Base-by-base conservation (phyloP, 345 rosid species). In the thale cress (Arabidopsis thaliana) region DNA sequence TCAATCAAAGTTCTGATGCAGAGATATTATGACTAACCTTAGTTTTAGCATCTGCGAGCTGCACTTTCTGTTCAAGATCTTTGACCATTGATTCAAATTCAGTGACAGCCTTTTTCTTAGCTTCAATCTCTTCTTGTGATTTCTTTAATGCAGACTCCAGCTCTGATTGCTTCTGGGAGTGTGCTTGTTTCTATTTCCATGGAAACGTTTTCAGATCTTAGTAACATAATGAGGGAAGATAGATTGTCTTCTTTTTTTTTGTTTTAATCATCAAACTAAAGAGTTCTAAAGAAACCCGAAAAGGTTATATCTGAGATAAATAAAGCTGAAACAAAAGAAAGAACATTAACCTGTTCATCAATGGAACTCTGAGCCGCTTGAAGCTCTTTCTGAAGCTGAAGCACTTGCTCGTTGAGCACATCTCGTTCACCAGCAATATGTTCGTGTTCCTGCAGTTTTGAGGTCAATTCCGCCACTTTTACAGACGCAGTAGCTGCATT, bases 21-120 rank as follows among this genome's bases (percentile, higher is more conserved):
- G 58, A 40, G 30, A 46, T 46, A 53, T 30, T 70, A 24, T 69
- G 78, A 73, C 93, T 71, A 10, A 86, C 97, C 95, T 93, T 86
- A 63, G 74, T 67, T 80, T 87, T 87, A 55, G 88, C 84, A 65
- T 89, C 84, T 5, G 87, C 82, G 5, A 74, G 70, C 68, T 85
- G 88, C 84, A 89, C 67, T 84, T 90, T 91, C 79, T 85, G 85
- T 81, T 86, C 83, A 60, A 93, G 91, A 64, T 88, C 95, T 59
- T 83, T 87, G 45, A 91, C 71, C 73, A 82, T 81, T 48, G 83
- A 80, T 74, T 87, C 90, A 4, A 89, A 85, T 60, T 60, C 73
- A 48, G 68, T 12, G 10, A 84, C 85, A 8, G 85, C 82, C 57
- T 85, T 89, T 74, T 75, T 83, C 86, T 85, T 87, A 8, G 87